Evolutionary conservation across 2,329 filamentous ascomycete genomes (phyloP).

Genomic region (Xylariaceae sp.): DNA sequence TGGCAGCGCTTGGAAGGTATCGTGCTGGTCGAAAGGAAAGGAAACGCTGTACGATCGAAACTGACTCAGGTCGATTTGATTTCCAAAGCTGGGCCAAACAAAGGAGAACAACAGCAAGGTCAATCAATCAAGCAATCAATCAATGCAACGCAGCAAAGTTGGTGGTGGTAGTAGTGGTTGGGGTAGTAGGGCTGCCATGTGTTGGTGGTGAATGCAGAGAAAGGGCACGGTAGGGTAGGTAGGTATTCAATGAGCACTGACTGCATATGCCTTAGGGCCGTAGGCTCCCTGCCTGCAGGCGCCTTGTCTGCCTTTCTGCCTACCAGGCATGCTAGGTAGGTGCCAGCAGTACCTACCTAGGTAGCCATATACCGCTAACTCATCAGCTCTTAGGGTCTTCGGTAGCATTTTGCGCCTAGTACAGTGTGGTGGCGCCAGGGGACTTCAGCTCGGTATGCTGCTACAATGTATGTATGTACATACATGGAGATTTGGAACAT

Average conservation of each 20-base stretch:
- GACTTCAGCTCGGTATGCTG: slow-evolving; percentile 13
- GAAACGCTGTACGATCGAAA: slow-evolving; percentile 15
- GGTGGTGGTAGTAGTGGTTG: slow-evolving; percentile 1
- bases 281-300: slow-evolving; percentile 11
- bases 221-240: slow-evolving; percentile 1
- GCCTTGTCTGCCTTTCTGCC: slow-evolving; percentile 10
- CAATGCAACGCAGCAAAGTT: slow-evolving; percentile 19
- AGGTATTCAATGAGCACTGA: background rate
- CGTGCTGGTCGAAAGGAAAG: slow-evolving; percentile 19
- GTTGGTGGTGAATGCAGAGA: slow-evolving; percentile 15
- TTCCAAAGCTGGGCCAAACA: slow-evolving; percentile 5
- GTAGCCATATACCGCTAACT: slow-evolving; percentile 4
- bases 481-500: too few species aligned
- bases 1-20: slow-evolving; percentile 15
- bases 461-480: too few species aligned
- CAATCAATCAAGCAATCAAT: slow-evolving; percentile 22
- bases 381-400: slow-evolving; percentile 25
- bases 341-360: slow-evolving; percentile 1
- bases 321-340: background rate
- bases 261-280: background rate
- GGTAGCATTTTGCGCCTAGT: slow-evolving; percentile 12
- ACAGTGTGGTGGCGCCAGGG: slow-evolving; percentile 17
- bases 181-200: slow-evolving; percentile 23
- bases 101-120: slow-evolving; percentile 13
- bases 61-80: slow-evolving; percentile 5